Evolutionary conservation across 768 basidiomycete species (phyloP).

Genomic region (Russula brevipes): DNA sequence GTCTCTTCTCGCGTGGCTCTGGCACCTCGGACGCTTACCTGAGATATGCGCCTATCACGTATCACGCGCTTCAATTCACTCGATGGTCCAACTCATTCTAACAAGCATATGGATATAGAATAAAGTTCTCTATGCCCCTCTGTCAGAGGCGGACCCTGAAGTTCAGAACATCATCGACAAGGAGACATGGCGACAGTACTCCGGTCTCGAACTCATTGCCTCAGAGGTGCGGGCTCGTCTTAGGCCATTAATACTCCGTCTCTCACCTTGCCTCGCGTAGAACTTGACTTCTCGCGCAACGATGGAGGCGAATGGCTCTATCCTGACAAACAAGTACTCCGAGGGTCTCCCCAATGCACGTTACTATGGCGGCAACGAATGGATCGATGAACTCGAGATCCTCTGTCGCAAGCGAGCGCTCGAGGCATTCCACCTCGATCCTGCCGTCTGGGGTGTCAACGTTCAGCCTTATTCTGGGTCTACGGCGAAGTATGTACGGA

Average conservation of each 20-base stretch:
- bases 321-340: conserved; percentile 98
- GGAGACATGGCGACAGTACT: conserved; percentile 98
- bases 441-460: conserved; percentile 93
- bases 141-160: conserved; percentile 89
- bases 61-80: not conserved
- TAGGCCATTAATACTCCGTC: not conserved
- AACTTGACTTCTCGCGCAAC: conserved; percentile 94
- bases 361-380: conserved; percentile 97
- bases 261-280: conserved; percentile 36
- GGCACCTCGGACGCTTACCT: not conserved
- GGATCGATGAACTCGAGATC: conserved; percentile 92
- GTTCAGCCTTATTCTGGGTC: conserved; percentile 97
- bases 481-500: conserved; percentile 76
- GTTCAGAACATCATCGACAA: conserved; percentile 97
- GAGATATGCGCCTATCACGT: not conserved
- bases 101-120: conserved; percentile 49
- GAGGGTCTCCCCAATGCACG: conserved; percentile 98
- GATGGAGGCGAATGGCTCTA: conserved; percentile 98
- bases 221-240: conserved; percentile 66
- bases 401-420: conserved; percentile 95
- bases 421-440: conserved; percentile 92
- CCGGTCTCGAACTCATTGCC: conserved; percentile 96
- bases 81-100: not conserved
- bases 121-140: conserved; percentile 81
- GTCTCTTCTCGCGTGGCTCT: not conserved